Percentiles rank a stretch among this genome's conserved stretches.
These are phyloP conservation scores for Blastomyces parvus DNA, from an alignment of 2,329 filamentous ascomycete species.

Conservation along the genomic window DNA sequence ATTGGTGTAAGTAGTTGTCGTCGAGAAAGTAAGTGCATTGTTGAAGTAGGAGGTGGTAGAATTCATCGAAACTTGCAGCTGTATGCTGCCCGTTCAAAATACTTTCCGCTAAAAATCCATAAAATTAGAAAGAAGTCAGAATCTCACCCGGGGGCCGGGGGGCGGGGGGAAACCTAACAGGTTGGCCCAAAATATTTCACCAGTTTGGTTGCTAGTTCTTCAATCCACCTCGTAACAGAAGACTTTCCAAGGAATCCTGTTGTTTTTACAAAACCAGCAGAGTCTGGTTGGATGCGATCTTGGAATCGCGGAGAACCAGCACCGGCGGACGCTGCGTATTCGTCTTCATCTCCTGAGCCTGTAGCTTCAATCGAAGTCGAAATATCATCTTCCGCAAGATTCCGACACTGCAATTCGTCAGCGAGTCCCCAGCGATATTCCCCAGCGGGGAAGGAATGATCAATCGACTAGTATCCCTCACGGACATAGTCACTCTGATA, in stretches of 20 bases:
- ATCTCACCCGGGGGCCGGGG: too few relatives aligned
- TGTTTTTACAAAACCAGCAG: conserved; percentile 5
- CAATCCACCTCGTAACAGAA: conserved; percentile 16
- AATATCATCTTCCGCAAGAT: conserved; percentile 13
- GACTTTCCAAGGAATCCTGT: conserved; percentile 16
- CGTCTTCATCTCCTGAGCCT: conserved; percentile 14
- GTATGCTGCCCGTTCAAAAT: conserved; percentile 4
- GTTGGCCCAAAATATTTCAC: conserved; percentile 6
- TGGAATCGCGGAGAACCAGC: conserved; percentile 12
- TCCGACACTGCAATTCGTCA: conserved; percentile 7
- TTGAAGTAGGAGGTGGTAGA: conserved; percentile 15
- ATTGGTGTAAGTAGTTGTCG: conserved; percentile 18
- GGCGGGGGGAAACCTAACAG: conserved; percentile 5
- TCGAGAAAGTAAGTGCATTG: conserved; percentile 30
- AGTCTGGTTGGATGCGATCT: conserved; percentile 11
- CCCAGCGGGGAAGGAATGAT: not conserved
- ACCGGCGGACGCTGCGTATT: conserved; percentile 11
- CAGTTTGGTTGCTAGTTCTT: conserved; percentile 9
- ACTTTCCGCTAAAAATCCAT: not conserved
- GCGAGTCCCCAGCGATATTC: not conserved
- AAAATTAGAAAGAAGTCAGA: not conserved
- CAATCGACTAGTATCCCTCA: not conserved
- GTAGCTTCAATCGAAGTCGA: conserved; percentile 7
- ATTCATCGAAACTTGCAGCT: conserved; percentile 7
- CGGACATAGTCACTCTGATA: not conserved